Base-by-base conservation (phyloP, 83 land plant genomes). In the Thuja plicata region DNA sequence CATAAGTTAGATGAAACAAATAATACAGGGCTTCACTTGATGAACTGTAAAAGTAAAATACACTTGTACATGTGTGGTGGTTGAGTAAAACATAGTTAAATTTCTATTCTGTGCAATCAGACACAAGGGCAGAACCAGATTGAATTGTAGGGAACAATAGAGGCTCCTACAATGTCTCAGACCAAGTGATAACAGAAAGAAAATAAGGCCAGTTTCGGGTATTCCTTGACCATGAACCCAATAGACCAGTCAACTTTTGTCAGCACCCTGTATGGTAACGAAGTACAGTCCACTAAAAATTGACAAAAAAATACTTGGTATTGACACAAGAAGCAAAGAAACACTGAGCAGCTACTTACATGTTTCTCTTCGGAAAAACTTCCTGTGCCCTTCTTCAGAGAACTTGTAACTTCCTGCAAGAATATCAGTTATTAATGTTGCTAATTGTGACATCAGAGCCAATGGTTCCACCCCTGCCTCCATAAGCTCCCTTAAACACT, bases 401-500 rank as follows among this genome's bases (percentile, higher is more conserved):
- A 94, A 91, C n/a, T 91, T 90, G 89, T 94, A 94, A 71, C 94
- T 94, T n/a, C 97, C 98, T 87, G 95, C 99, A 88, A 97, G 97
- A 57, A 97, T 94, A 88, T 95, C 96, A 73, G 99, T 97, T 60
- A 97, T 96, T 60, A 97, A 80, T 7, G 96, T 96, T 30, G 97
- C 97, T 88, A 97, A 92, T 46, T 97, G 99, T 81, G 99, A 97
- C 95, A 97, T 95, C 88, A 97, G 93, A 86, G 95, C 96, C 30
- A 95, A 86, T 24, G 98, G 98, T 87, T 97, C 98, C 48, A 93
- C 95, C 66, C 97, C 97, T 91, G 94, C 85, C 86, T 96, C 95
- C 92, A 94, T 94, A 50, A 97, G 92, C 50, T 95, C 95, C 86
- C 97, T 93, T 81, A 97, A 85, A 62, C 76, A 92, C 89, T 94